Percentiles rank a stretch among this genome's conserved stretches.
Evolutionary conservation across 768 basidiomycete species (phyloP).

Genomic region (Dioszegia hungarica): DNA sequence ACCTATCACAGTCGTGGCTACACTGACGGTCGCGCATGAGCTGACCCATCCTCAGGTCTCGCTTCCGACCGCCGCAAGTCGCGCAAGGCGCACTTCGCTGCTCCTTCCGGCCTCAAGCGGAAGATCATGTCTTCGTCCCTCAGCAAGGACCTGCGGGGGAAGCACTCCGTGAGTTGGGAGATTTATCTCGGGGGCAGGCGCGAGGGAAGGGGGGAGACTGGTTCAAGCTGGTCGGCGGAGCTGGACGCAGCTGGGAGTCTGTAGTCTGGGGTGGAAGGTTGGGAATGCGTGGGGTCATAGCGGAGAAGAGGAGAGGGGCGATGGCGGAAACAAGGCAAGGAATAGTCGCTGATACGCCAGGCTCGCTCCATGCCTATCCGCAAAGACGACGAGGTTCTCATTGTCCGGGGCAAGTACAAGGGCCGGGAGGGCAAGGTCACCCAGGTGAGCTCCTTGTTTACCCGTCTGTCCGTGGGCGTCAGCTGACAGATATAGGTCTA

Average conservation of each 20-base stretch:
- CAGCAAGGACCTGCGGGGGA: slow-evolving; percentile 85
- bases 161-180: slow-evolving; percentile 67
- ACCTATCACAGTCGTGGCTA: too few relatives aligned
- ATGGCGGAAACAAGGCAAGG: not conserved
- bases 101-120: slow-evolving; percentile 89
- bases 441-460: slow-evolving; percentile 43
- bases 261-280: too few relatives aligned
- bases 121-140: slow-evolving; percentile 97
- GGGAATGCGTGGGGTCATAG: too few relatives aligned
- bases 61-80: slow-evolving; percentile 74
- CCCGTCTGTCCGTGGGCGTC: not conserved
- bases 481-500: slow-evolving; percentile 60
- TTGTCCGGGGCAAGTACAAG: slow-evolving; percentile 97
- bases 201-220: too few relatives aligned
- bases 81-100: slow-evolving; percentile 95
- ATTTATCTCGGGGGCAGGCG: too few relatives aligned
- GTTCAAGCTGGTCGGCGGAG: too few relatives aligned
- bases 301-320: not conserved
- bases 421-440: slow-evolving; percentile 97
- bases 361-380: slow-evolving; percentile 86
- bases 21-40: not conserved
- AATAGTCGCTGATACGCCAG: not conserved
- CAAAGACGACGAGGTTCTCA: slow-evolving; percentile 96
- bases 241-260: too few relatives aligned
- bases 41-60: slow-evolving; percentile 29